Percentiles rank a stretch among this genome's conserved stretches.
phyloP scores from a whole-genome alignment of 129 eudicot species.

The Tagetes erecta region DNA sequence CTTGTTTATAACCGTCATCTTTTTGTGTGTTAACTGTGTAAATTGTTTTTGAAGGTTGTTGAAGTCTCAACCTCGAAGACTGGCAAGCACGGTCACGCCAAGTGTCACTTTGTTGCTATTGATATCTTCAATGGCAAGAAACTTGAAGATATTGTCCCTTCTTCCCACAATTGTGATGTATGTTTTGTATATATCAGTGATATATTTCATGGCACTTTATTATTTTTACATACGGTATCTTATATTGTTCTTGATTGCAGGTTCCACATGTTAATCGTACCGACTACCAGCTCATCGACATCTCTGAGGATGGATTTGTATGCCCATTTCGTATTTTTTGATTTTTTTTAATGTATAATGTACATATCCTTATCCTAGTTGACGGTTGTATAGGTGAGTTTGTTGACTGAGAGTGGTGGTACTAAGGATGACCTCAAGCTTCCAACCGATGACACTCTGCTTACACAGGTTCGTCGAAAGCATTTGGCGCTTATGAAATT shows the following conservation, averaged over 20 bases:
- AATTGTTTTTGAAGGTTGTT: constrained; percentile 43
- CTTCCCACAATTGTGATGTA: constrained; percentile 60
- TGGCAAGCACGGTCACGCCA: constrained; percentile 54
- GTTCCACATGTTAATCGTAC: constrained; percentile 36
- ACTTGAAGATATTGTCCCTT: constrained; percentile 56
- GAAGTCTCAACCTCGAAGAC: constrained; percentile 58
- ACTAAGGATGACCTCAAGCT: constrained; percentile 31
- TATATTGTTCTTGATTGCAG: constrained; percentile 29
- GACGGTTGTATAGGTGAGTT: constrained; percentile 35
- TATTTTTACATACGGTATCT: background rate
- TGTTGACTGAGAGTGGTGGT: constrained; percentile 25
- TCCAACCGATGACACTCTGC: constrained; percentile 29
- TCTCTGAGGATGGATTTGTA: constrained; percentile 35
- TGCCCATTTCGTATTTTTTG: background rate
- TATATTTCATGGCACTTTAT: background rate
- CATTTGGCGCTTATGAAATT: background rate
- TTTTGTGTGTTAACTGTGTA: background rate
- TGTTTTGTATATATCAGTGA: constrained; percentile 2
- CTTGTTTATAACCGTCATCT: background rate
- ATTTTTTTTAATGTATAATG: background rate
- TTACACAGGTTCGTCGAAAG: constrained; percentile 21
- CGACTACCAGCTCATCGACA: constrained; percentile 21
- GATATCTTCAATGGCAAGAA: constrained; percentile 50
- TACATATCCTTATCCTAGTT: background rate
- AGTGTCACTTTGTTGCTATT: constrained; percentile 56